Conservation (phyloP, 139 green algal genomes). For the Chlamydomonas sphaeroides region DNA sequence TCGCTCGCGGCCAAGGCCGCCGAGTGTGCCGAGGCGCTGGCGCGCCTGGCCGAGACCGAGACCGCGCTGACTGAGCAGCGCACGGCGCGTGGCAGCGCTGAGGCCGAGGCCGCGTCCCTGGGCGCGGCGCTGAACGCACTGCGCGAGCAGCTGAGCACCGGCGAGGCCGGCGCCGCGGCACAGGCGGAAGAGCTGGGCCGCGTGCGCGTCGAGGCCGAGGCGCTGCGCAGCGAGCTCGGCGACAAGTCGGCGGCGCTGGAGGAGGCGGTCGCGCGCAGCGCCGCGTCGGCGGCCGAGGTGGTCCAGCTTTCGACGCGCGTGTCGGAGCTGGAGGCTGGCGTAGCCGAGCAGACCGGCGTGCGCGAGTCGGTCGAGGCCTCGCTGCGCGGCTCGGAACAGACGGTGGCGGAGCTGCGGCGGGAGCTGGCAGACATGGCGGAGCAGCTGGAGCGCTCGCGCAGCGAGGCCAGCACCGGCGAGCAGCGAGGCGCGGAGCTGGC, state of each 20-base stretch:
- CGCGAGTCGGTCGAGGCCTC: background rate
- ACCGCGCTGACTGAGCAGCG: background rate
- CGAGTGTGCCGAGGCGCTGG: background rate
- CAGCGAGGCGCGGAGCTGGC: background rate
- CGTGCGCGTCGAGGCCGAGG: background rate
- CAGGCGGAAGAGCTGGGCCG: background rate
- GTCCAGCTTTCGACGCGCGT: background rate
- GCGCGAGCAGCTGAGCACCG: background rate
- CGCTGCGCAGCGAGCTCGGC: background rate
- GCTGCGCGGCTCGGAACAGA: background rate
- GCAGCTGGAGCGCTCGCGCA: background rate
- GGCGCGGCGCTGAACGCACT: background rate
- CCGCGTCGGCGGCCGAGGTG: background rate
- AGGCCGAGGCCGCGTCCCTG: background rate
- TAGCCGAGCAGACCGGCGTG: background rate
- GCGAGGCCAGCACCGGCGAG: background rate
- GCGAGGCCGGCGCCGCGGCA: background rate
- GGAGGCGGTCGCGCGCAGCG: background rate
- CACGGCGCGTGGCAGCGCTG: background rate
- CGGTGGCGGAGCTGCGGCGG: background rate
- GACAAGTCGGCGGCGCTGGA: background rate
- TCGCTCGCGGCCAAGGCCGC: background rate
- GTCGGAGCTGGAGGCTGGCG: background rate
- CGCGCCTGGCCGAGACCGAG: background rate
- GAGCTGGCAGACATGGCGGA: background rate